These are phyloP conservation scores for Gyromitra esculenta DNA, from an alignment of 2,329 filamentous ascomycete species.

Conservation along the genomic window DNA sequence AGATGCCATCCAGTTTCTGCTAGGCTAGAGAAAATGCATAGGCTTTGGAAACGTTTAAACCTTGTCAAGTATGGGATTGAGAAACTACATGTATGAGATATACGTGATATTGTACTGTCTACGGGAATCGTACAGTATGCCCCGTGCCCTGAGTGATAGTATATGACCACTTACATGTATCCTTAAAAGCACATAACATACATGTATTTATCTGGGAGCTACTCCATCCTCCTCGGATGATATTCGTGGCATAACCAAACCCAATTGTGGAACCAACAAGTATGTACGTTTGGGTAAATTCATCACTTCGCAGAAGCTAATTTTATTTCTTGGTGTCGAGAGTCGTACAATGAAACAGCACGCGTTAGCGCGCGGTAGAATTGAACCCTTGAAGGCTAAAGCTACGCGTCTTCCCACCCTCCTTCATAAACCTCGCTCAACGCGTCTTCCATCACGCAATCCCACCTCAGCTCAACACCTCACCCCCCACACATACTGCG, in stretches of 20 bases:
- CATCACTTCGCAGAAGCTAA: background rate
- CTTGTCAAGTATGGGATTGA: too few species aligned
- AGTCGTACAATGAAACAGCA: constrained; percentile 14
- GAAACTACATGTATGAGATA: too few species aligned
- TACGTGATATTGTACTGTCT: too few species aligned
- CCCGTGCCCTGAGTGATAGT: too few species aligned
- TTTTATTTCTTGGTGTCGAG: background rate
- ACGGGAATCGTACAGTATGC: too few species aligned
- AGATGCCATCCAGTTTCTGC: too few species aligned
- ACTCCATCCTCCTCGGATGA: background rate
- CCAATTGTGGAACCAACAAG: background rate
- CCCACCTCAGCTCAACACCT: background rate
- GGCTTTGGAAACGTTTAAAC: too few species aligned
- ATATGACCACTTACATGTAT: too few species aligned
- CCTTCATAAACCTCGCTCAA: constrained; percentile 3
- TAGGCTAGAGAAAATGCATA: too few species aligned
- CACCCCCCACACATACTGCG: background rate
- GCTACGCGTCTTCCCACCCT: constrained; percentile 34
- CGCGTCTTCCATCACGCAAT: constrained; percentile 15
- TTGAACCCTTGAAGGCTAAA: constrained; percentile 17
- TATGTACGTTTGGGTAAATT: background rate
- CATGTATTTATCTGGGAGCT: too few species aligned
- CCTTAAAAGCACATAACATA: too few species aligned
- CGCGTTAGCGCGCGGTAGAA: constrained; percentile 11
- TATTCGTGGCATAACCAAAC: background rate